Base-by-base conservation (phyloP, 108 stramenopile species). In the Epithemia pelagica region DNA sequence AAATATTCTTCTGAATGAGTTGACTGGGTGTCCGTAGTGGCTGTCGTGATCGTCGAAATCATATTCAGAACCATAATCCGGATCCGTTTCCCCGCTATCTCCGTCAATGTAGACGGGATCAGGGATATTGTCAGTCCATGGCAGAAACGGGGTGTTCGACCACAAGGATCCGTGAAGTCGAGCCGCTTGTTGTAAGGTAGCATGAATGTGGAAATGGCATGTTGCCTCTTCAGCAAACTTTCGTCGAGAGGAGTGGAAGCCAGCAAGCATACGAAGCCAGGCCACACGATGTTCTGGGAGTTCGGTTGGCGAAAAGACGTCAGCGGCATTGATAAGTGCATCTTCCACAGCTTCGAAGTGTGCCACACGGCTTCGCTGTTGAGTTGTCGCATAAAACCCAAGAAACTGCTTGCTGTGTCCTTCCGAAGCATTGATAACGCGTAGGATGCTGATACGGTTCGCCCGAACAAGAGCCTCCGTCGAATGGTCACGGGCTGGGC, bases 271-370 rank as follows among this genome's bases (percentile, higher is more conserved):
- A 61, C 78, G 74, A 27, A 95, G 78, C 89, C 90, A 95, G 18
- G 88, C 87, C 30, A 84, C 82, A 58, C 94, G 67, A 57, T 92
- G 88, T 30, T 82, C 85, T 26, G 94, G 94, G 5, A 95, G 79
- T 67, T 95, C 94, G 20, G 89, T 85, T 1, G 89, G 78, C 28
- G 90, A 90, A 76, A 90, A 95, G 8, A 91, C 90, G 77, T 87
- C 79, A 23, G 94, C 94, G 32, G 94, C 94, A 58, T 67, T 80
- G 19, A 92, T 66, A 56, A 95, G 85, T 5, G 90, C 87, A 70
- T 95, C 94, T 68, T 95, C 94, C 28, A 91, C 79, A 26, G 89
- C 89, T 67, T 95, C 94, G 57, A 85, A 73, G 51, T 94, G 93
- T 19, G 82, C 78, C 54, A 94, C 79, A 22, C 67, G 63, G 28